Base-by-base conservation (phyloP, 495 filamentous ascomycete species). In the Penicillium ochrochloron region DNA sequence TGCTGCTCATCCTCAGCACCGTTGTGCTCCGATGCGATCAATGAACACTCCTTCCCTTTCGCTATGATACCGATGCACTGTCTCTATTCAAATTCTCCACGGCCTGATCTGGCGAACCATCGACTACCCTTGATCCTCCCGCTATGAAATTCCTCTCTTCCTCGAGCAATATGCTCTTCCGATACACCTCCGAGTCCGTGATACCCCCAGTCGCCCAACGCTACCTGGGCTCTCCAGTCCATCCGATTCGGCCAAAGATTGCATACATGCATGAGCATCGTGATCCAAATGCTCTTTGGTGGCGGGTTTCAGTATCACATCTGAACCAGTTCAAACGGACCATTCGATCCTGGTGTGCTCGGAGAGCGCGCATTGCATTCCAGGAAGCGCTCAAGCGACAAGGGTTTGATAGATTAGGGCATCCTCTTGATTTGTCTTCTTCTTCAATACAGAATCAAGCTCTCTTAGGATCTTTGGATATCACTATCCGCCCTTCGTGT, bases 371-470 rank as follows among this genome's bases (percentile, higher is more conserved):
- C 35, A 68, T 75, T 21, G 89, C 88, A 0, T 78, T 94, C 41
- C 65, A 63, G 55, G 77, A 85, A 53, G 84, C 83, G 19, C 75
- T 93, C 65, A 80, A 73, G 61, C 79, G 72, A 35, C 79, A 74
- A 54, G 88, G 89, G 1, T 88, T 83, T 65, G 83, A 86, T 68
- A 56, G 66, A n/a, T 64, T 82, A 25, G 90, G 90, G 21, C 79
- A 66, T 33, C 66, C 64, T 3, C 59, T 79, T 14, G 35, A 46
- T 3, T 42, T 56, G 5, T 9, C 39, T n/a, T n/a, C 39, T n/a
- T n/a, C 42, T 27, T 48, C 11, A 10, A 27, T 25, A 4, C 37
- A 29, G 1, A 42, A 53, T 11, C 52, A 62, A 8, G 39, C 63
- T 23, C 19, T 80, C 25, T 68, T 39, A 17, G 78, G 78, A 9